Evolutionary conservation across 257 asterid genomes (phyloP), one percentile per base, ranked within the genome.

Genomic region (Lycium barbarum): DNA sequence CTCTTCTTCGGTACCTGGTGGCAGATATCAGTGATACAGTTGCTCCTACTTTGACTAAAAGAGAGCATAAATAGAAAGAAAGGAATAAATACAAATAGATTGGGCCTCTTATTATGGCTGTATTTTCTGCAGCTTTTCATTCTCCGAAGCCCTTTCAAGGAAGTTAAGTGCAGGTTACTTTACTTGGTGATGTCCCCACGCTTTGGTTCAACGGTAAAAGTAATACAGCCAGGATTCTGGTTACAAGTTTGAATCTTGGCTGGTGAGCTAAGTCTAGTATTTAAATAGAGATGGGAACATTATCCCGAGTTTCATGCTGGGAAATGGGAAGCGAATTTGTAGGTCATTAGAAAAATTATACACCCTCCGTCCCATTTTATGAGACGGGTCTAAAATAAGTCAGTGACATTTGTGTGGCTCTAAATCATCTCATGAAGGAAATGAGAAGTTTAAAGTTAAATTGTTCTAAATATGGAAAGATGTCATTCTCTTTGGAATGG

Each of bases 211-310:
- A 70, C 8, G 17, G 35, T 9, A 71, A 1, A 71, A 14, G 55
- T 40, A 55, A 33, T 71, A 17, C 54, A 71, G 8, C 55, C 15
- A 22, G 7, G 1, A 17, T 71, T 15, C 1, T 71, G 35, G 14
- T 18, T 9, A 71, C 54, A 0, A 38, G 35, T 40, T 71, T 40
- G 9, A 71, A 17, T 18, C 22, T 40, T 71, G 78, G 26, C 6
- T 70, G 78, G 53, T 15, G 26, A 70, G 7, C 78, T 53, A 70
- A 70, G 78, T 38, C 51, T 38, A 38, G 53, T 70, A 38, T 70
- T 38, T 70, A 38, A 70, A 53, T 70, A 70, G 22, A 70, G 78
- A 47, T 36, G 12, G 3, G 15, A 36, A 70, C 53, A 70, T 43
- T 8, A 15, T 17, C 78, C 43, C 2, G 20, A 73, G 6, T 45